Evolutionary conservation across 2,329 filamentous ascomycete genomes (phyloP).

Genomic region (Onygena corvina): DNA sequence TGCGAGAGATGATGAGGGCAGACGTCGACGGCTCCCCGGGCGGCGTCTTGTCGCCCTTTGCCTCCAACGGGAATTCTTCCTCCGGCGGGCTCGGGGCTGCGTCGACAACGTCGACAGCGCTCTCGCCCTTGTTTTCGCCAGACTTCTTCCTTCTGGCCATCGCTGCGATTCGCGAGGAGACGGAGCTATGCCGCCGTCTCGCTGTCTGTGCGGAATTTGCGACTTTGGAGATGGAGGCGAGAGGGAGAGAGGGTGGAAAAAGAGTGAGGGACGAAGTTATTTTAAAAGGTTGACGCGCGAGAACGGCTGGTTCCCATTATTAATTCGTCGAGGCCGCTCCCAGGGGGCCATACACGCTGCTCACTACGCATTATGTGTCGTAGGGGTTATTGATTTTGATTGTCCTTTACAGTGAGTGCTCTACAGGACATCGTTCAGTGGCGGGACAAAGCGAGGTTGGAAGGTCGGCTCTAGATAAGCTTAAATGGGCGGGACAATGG

Average conservation of each 20-base stretch:
- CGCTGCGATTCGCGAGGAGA: neutral
- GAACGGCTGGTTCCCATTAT: slow-evolving; percentile 1
- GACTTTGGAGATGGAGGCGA: too few species aligned
- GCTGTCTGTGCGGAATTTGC: too few species aligned
- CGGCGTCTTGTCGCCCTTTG: slow-evolving; percentile 8
- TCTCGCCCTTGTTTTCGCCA: slow-evolving; percentile 8
- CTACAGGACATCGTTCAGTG: too few species aligned
- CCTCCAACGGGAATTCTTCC: slow-evolving; percentile 8
- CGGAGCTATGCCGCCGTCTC: neutral
- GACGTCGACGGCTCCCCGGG: slow-evolving; percentile 30
- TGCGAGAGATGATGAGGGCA: slow-evolving; percentile 51
- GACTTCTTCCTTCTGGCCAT: slow-evolving; percentile 18
- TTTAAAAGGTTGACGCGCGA: too few species aligned
- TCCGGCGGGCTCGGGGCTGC: neutral
- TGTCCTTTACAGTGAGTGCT: too few species aligned
- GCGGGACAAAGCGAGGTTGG: too few species aligned
- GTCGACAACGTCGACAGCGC: neutral
- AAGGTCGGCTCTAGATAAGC: too few species aligned
- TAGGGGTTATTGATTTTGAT: too few species aligned
- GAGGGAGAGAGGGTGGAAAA: neutral
- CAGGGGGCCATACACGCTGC: too few species aligned
- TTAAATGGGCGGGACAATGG: too few species aligned
- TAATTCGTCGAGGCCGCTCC: neutral
- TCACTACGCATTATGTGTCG: too few species aligned
- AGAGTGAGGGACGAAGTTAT: neutral